phyloP scores from a whole-genome alignment of 2,329 filamentous ascomycete species.

The Penicillium sp. region DNA sequence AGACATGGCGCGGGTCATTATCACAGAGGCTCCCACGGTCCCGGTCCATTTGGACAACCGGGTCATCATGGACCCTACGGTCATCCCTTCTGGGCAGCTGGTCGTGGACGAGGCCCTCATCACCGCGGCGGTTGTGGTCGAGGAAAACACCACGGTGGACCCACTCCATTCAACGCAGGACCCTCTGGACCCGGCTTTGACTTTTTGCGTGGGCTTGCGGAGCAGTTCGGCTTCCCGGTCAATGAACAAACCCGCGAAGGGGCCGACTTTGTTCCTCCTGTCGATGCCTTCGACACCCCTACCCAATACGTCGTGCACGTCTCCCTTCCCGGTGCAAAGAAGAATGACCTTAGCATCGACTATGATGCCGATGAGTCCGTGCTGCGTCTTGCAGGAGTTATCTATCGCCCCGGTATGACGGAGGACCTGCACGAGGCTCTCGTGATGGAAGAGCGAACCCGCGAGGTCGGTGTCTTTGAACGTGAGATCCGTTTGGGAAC shows the following conservation, averaged over 20 bases:
- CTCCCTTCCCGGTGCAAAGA: slow-evolving; percentile 77
- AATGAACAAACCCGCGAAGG: slow-evolving; percentile 22
- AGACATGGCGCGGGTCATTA: slow-evolving; percentile 9
- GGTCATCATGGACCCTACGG: slow-evolving; percentile 4
- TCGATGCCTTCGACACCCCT: slow-evolving; percentile 73
- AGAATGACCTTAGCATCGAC: slow-evolving; percentile 75
- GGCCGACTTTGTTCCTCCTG: slow-evolving; percentile 43
- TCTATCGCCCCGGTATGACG: slow-evolving; percentile 72
- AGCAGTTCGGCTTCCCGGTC: slow-evolving; percentile 35
- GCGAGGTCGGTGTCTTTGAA: slow-evolving; percentile 75
- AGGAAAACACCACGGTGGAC: slow-evolving; percentile 11
- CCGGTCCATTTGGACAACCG: slow-evolving; percentile 6
- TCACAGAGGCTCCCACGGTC: slow-evolving; percentile 6
- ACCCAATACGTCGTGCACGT: slow-evolving; percentile 70
- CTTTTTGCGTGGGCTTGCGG: slow-evolving; percentile 34
- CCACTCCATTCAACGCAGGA: neutral
- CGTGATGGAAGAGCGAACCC: slow-evolving; percentile 70
- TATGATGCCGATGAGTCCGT: slow-evolving; percentile 72
- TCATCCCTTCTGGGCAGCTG: slow-evolving; percentile 4
- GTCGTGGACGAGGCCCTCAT: slow-evolving; percentile 9
- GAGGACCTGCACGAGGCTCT: slow-evolving; percentile 70
- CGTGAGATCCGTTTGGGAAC: slow-evolving; percentile 65
- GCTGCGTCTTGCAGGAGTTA: slow-evolving; percentile 71
- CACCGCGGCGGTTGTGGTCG: slow-evolving; percentile 10
- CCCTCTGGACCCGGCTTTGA: slow-evolving; percentile 5